A percentile compares a stretch with the other conserved stretches of the same genome.
Conservation (phyloP, 305 asterid species). For the Withania somnifera region DNA sequence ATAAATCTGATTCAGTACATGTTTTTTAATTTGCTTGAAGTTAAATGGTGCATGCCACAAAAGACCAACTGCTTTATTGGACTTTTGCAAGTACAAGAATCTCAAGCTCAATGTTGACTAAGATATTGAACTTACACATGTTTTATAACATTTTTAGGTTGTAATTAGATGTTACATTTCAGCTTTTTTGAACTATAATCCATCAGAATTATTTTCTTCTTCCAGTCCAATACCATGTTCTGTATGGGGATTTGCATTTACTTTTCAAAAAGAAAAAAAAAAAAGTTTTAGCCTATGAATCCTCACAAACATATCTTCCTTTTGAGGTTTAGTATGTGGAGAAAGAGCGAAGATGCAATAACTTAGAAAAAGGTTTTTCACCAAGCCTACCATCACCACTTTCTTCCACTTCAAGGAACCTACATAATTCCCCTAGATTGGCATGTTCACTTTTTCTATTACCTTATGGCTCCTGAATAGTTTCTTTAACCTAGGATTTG, state of each 20-base stretch:
- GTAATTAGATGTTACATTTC: neutral
- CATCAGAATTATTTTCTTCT: neutral
- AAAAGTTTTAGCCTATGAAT: neutral
- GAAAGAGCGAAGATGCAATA: neutral
- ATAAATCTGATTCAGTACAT: neutral
- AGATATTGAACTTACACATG: neutral
- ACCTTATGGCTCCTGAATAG: neutral
- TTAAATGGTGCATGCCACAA: neutral
- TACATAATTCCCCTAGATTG: neutral
- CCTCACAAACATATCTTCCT: neutral
- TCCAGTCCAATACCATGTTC: neutral
- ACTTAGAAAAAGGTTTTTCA: neutral
- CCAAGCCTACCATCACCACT: neutral
- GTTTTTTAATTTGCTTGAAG: neutral
- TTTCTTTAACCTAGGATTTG: neutral
- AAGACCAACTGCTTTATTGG: neutral
- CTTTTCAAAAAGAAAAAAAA: neutral
- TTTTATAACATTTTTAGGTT: neutral
- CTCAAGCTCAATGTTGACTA: neutral
- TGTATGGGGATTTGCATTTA: neutral
- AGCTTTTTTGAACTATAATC: neutral
- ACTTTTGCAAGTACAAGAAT: neutral
- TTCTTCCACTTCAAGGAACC: neutral
- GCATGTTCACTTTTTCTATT: neutral
- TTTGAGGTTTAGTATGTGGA: neutral